phyloP scores from a whole-genome alignment of 441 rosid genomes.

The Arabidopsis hybrid region DNA sequence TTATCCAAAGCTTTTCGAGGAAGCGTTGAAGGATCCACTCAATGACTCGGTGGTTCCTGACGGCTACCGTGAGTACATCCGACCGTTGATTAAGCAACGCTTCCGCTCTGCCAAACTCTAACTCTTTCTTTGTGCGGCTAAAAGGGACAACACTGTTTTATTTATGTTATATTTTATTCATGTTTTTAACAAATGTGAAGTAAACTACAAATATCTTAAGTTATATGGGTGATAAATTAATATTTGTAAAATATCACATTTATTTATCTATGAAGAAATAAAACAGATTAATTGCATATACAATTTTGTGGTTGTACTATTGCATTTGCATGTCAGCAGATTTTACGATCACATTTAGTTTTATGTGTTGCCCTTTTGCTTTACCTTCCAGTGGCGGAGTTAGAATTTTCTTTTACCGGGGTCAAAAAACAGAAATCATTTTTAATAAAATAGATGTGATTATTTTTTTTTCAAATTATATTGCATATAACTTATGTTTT shows the following conservation, averaged over 20 bases:
- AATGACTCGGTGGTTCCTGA: constrained; percentile 86
- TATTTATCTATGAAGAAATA: neutral
- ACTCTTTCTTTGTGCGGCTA: neutral
- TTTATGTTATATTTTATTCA: neutral
- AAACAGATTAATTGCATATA: too few relatives aligned
- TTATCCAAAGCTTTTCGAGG: constrained; percentile 78
- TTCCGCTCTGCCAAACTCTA: constrained; percentile 34
- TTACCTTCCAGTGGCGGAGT: too few relatives aligned
- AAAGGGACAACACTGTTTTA: neutral
- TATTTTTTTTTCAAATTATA: too few relatives aligned
- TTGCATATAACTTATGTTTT: too few relatives aligned
- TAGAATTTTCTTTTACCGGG: too few relatives aligned
- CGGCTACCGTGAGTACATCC: constrained; percentile 74
- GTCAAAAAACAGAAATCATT: too few relatives aligned
- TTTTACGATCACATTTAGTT: neutral
- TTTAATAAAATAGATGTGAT: too few relatives aligned
- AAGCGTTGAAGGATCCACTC: constrained; percentile 89
- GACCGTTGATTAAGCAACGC: constrained; percentile 73
- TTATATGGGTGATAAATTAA: neutral
- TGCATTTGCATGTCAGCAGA: neutral
- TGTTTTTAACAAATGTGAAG: neutral
- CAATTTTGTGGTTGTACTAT: neutral
- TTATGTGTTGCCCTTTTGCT: neutral
- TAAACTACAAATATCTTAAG: neutral
- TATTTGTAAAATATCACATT: too few relatives aligned